phyloP scores from a whole-genome alignment of 2,329 filamentous ascomycete species.

The Penicillium sp. region DNA sequence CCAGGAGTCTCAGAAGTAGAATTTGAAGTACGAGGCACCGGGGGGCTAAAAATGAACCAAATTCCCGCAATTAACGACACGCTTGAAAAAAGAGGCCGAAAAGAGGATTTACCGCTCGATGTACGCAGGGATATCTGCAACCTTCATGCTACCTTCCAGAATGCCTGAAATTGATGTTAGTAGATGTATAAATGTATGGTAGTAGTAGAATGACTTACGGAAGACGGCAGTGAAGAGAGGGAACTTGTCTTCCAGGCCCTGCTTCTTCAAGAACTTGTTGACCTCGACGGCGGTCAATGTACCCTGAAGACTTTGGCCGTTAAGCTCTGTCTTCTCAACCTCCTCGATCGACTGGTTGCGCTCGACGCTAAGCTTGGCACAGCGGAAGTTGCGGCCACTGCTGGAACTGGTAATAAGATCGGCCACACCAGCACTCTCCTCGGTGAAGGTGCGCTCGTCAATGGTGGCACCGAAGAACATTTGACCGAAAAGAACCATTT shows the following conservation, averaged over 20 bases:
- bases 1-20: constrained; percentile 12
- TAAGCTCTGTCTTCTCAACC: constrained; percentile 84
- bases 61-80: constrained; percentile 24
- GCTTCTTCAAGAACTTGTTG: constrained; percentile 78
- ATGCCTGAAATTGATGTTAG: constrained; percentile 55
- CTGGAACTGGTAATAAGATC: constrained; percentile 94
- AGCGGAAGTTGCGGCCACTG: constrained; percentile 90
- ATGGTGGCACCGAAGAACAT: constrained; percentile 86
- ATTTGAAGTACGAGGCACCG: constrained; percentile 15
- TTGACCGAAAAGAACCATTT: constrained; percentile 95
- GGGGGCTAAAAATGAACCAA: constrained; percentile 17
- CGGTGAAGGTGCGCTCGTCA: constrained; percentile 84
- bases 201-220: constrained; percentile 39
- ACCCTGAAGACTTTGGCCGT: constrained; percentile 95
- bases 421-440: constrained; percentile 90
- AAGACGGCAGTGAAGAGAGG: constrained; percentile 90
- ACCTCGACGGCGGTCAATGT: constrained; percentile 91
- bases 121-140: constrained; percentile 76
- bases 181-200: constrained; percentile 10
- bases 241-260: constrained; percentile 77
- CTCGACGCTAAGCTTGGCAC: constrained; percentile 83
- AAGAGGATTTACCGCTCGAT: constrained; percentile 48
- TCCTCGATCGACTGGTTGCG: constrained; percentile 77
- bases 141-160: constrained; percentile 70
- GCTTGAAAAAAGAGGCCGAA: constrained; percentile 6